These are phyloP conservation scores for Trypanosoma platydactyli DNA, from an alignment of 208 protist genomes.

Conservation along the genomic window DNA sequence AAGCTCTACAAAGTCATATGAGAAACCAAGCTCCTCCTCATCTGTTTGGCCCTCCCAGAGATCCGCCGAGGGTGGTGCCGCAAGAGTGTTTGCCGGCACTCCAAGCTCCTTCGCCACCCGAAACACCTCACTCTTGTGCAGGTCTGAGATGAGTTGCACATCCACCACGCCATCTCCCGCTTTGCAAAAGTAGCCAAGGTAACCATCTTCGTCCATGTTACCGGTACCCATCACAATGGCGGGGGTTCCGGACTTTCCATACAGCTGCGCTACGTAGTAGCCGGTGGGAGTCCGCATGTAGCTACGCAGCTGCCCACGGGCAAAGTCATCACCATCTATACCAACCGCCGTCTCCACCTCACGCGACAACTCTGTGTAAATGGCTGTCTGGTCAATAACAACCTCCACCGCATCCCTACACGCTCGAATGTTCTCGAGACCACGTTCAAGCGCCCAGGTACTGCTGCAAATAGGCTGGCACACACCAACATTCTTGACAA, in stretches of 20 bases:
- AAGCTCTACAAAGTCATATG: constrained; percentile 97
- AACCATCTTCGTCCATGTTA: constrained; percentile 97
- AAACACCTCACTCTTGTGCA: constrained; percentile 96
- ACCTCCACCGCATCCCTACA: constrained; percentile 78
- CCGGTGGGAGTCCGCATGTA: constrained; percentile 94
- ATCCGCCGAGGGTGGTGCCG: constrained; percentile 92
- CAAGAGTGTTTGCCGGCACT: constrained; percentile 81
- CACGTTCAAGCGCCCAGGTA: constrained; percentile 84
- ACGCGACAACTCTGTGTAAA: constrained; percentile 75
- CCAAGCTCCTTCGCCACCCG: constrained; percentile 72
- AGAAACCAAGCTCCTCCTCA: constrained; percentile 95
- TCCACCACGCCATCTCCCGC: constrained; percentile 96
- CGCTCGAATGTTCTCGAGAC: constrained; percentile 75
- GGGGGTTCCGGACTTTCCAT: constrained; percentile 80
- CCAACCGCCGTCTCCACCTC: constrained; percentile 69
- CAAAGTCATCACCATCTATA: constrained; percentile 85
- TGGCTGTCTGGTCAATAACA: constrained; percentile 91
- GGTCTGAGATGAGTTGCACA: constrained; percentile 94
- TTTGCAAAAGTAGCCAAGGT: constrained; percentile 97
- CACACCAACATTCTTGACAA: constrained; percentile 89
- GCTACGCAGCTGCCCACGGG: constrained; percentile 91
- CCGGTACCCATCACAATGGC: constrained; percentile 96
- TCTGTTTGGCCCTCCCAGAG: constrained; percentile 96
- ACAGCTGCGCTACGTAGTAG: constrained; percentile 95
- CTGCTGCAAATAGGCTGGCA: constrained; percentile 95